Percentiles rank a stretch among this genome's conserved stretches.
phyloP scores from a whole-genome alignment of 495 filamentous ascomycete genomes.

The Penicillium tannophilum region DNA sequence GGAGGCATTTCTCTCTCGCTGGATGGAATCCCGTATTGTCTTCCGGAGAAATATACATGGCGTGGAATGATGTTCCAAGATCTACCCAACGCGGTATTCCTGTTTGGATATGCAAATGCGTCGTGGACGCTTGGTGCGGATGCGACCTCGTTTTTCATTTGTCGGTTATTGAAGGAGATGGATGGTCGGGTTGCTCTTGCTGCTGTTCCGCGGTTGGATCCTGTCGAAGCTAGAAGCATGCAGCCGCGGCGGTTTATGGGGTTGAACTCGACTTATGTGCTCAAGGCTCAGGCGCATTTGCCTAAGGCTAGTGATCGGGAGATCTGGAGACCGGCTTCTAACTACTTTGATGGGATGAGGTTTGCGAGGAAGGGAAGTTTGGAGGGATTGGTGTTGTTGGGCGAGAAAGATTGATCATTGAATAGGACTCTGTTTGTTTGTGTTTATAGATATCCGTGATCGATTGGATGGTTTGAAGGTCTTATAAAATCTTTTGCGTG shows the following conservation, averaged over 20 bases:
- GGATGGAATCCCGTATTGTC: slow-evolving; percentile 52
- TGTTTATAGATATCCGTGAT: background rate
- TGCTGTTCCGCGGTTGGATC: background rate
- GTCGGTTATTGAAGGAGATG: slow-evolving; percentile 31
- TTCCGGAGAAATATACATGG: slow-evolving; percentile 55
- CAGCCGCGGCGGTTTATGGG: background rate
- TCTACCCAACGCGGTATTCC: slow-evolving; percentile 56
- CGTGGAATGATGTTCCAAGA: slow-evolving; percentile 61
- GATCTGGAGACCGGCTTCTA: background rate
- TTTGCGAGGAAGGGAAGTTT: background rate
- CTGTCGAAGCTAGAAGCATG: background rate
- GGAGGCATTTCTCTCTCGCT: slow-evolving; percentile 52
- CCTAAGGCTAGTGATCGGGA: background rate
- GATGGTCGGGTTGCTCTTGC: background rate
- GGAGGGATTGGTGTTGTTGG: background rate
- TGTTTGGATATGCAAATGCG: slow-evolving; percentile 59
- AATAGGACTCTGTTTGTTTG: background rate
- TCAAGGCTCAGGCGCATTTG: background rate
- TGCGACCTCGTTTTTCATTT: slow-evolving; percentile 48
- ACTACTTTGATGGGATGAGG: background rate
- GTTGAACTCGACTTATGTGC: background rate
- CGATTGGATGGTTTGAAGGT: too few species aligned
- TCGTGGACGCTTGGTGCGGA: slow-evolving; percentile 65
- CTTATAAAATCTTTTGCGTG: background rate
- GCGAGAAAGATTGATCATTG: background rate